These are phyloP conservation scores for Poa annua DNA, from an alignment of 176 grass and related monocot species.

Conservation along the genomic window DNA sequence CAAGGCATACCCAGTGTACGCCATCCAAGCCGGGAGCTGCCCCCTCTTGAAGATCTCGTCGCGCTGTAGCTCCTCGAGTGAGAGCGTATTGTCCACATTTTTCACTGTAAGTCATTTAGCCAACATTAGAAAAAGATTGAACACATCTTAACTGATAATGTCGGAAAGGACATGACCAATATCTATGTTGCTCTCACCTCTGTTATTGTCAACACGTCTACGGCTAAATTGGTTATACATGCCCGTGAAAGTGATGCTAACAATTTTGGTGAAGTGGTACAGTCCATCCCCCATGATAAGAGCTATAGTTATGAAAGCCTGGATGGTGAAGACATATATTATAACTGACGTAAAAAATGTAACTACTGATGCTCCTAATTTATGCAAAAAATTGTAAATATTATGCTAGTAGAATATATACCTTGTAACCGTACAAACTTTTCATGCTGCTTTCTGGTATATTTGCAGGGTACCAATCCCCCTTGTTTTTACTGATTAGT, in stretches of 20 bases:
- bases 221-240: constrained; percentile 41
- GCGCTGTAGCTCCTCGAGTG: constrained; percentile 53
- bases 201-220: constrained; percentile 45
- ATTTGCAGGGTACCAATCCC: constrained; percentile 76
- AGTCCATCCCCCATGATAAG: constrained; percentile 83
- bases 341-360: not conserved
- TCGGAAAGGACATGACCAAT: not conserved
- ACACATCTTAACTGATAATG: too few species aligned
- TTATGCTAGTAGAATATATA: not conserved
- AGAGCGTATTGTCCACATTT: constrained; percentile 37
- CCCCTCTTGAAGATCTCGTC: constrained; percentile 67
- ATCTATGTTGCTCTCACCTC: constrained; percentile 50
- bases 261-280: constrained; percentile 79
- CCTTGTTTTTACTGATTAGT: constrained; percentile 71
- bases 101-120: constrained; percentile 23
- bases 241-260: constrained; percentile 52
- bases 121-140: not conserved
- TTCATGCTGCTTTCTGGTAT: constrained; percentile 77
- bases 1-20: constrained; percentile 55
- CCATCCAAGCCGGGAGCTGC: constrained; percentile 60
- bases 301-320: constrained; percentile 85
- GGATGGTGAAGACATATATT: not conserved
- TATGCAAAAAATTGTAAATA: not conserved
- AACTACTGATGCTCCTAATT: not conserved
- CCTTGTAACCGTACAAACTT: constrained; percentile 94